Percentiles rank a stretch among this genome's conserved stretches.
phyloP scores from a whole-genome alignment of 2,329 filamentous ascomycete species.

The Penicillium polonicum region DNA sequence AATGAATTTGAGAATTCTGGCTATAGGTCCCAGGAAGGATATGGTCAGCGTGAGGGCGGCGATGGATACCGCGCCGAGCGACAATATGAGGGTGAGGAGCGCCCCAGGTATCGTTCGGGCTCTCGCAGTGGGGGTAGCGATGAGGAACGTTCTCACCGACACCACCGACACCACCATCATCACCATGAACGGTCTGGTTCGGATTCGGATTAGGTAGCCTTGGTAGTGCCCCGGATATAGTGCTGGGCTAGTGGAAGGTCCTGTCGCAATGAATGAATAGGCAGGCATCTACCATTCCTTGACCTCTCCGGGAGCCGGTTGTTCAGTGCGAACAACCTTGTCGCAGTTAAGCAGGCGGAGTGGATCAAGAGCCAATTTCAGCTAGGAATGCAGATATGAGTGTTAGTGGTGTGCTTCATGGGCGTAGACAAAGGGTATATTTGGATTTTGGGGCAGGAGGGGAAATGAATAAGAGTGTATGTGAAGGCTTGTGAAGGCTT shows the following conservation, averaged over 20 bases:
- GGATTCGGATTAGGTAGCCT: conserved; percentile 10
- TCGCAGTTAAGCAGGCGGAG: conserved; percentile 64
- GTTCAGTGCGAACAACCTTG: conserved; percentile 60
- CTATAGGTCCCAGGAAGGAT: conserved; percentile 17
- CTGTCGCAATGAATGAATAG: not conserved
- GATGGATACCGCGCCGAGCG: conserved; percentile 24
- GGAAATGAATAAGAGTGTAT: not conserved
- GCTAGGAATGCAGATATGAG: conserved; percentile 35
- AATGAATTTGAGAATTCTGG: conserved; percentile 16
- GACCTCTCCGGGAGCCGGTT: conserved; percentile 50
- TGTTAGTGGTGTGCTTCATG: conserved; percentile 18
- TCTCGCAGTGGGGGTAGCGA: conserved; percentile 24
- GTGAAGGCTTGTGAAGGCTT: conserved; percentile 38
- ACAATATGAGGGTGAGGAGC: conserved; percentile 23
- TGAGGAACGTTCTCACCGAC: conserved; percentile 18
- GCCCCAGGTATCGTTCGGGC: conserved; percentile 21
- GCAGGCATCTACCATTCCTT: conserved; percentile 43
- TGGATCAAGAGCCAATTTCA: conserved; percentile 66
- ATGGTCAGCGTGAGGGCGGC: conserved; percentile 20
- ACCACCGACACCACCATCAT: conserved; percentile 12
- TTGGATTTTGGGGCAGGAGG: not conserved
- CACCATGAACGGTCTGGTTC: conserved; percentile 23
- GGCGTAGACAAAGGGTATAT: not conserved
- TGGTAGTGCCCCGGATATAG: not conserved
- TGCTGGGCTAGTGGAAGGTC: not conserved